These are phyloP conservation scores for Crucibulum laeve DNA, from an alignment of 768 basidiomycete genomes.

Conservation along the genomic window DNA sequence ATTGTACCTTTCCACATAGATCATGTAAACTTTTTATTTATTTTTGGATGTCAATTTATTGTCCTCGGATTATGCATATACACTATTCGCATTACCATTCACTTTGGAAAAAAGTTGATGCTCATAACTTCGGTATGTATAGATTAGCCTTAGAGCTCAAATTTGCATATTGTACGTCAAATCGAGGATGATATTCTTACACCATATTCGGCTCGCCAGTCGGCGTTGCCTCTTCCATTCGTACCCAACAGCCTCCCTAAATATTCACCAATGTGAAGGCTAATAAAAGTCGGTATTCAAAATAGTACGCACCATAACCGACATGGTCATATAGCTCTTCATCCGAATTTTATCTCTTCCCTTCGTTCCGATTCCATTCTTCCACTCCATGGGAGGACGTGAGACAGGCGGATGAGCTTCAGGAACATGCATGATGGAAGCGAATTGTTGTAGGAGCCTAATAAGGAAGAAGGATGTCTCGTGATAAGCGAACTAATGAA, in stretches of 20 bases:
- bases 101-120: too few species aligned
- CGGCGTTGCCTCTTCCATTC: not conserved
- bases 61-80: too few species aligned
- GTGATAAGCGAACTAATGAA: slow-evolving; percentile 56
- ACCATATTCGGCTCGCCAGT: not conserved
- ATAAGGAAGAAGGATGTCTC: slow-evolving; percentile 62
- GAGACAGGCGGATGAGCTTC: slow-evolving; percentile 39
- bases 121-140: too few species aligned
- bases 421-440: slow-evolving; percentile 35
- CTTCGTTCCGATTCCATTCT: slow-evolving; percentile 28
- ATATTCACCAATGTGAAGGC: too few species aligned
- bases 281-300: slow-evolving; percentile 11
- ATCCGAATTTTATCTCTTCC: slow-evolving; percentile 42
- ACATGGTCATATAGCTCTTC: slow-evolving; percentile 51
- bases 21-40: too few species aligned
- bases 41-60: too few species aligned
- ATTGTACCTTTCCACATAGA: too few species aligned
- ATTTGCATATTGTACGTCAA: not conserved
- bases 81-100: too few species aligned
- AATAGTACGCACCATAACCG: slow-evolving; percentile 19
- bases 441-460: slow-evolving; percentile 54
- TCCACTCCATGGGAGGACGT: slow-evolving; percentile 43
- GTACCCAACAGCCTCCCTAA: not conserved
- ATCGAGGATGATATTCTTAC: not conserved
- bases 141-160: too few species aligned